phyloP scores from a whole-genome alignment of 2,329 filamentous ascomycete genomes.

The Pseudogymnoascus sp. region DNA sequence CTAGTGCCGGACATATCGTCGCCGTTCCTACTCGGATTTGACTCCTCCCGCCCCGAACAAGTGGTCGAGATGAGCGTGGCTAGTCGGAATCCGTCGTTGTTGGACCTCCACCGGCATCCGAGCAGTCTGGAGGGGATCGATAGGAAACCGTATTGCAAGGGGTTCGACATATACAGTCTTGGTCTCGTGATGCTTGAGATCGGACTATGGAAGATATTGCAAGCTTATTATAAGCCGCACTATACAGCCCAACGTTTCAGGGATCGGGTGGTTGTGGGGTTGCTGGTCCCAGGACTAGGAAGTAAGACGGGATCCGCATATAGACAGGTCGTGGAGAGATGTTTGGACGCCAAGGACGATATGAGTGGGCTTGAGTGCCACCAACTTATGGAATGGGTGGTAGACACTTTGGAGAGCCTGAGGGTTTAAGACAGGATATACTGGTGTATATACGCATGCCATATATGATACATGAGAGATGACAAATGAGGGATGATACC shows the following conservation, averaged over 20 bases:
- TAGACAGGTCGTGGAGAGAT: constrained; percentile 36
- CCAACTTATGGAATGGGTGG: constrained; percentile 37
- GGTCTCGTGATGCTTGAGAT: constrained; percentile 46
- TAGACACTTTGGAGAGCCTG: constrained; percentile 35
- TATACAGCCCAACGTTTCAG: constrained; percentile 38
- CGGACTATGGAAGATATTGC: constrained; percentile 40
- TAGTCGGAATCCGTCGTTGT: constrained; percentile 33
- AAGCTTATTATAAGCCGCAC: constrained; percentile 35
- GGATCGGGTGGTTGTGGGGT: constrained; percentile 35
- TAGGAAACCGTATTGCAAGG: constrained; percentile 33
- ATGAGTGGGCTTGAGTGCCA: constrained; percentile 32
- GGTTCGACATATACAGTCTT: constrained; percentile 40
- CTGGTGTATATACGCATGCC: constrained; percentile 3
- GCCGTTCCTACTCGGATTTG: constrained; percentile 36
- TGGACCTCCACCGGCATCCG: constrained; percentile 42
- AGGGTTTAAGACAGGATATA: constrained; percentile 19
- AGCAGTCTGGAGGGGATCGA: constrained; percentile 33
- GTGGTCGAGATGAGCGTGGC: constrained; percentile 33
- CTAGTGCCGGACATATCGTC: constrained; percentile 34
- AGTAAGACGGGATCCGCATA: constrained; percentile 37
- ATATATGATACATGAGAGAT: neutral
- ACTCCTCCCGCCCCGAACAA: constrained; percentile 33
- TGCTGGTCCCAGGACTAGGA: constrained; percentile 35
- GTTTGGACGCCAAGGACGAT: constrained; percentile 33
- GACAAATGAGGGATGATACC: neutral